Evolutionary conservation across 2,329 filamentous ascomycete genomes (phyloP).

Genomic region (Colletotrichum trifolii): DNA sequence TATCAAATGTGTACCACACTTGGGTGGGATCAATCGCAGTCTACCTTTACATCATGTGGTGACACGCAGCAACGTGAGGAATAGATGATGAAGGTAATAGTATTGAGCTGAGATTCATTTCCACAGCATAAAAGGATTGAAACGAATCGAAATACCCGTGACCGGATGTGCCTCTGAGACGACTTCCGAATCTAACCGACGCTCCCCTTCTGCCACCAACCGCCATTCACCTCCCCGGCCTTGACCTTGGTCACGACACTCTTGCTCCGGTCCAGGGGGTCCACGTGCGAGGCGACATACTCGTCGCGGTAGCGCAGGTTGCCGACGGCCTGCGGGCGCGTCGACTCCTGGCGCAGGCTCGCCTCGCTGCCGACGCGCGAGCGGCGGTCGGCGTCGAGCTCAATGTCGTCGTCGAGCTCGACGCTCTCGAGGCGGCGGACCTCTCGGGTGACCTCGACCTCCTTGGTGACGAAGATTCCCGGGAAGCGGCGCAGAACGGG

Average conservation of each 20-base stretch:
- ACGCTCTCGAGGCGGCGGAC: slow-evolving; percentile 23
- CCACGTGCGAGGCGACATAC: slow-evolving; percentile 17
- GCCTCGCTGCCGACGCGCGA: slow-evolving; percentile 33
- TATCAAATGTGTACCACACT: too few species aligned
- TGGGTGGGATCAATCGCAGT: too few species aligned
- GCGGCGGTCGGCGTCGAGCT: slow-evolving; percentile 21
- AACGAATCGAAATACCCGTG: too few species aligned
- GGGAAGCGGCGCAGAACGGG: slow-evolving; percentile 67
- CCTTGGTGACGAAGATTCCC: slow-evolving; percentile 36
- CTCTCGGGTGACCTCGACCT: slow-evolving; percentile 28
- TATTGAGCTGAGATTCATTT: too few species aligned
- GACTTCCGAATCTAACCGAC: too few species aligned
- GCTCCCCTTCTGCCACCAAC: slow-evolving; percentile 20
- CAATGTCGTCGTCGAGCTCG: slow-evolving; percentile 30
- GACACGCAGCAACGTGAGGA: too few species aligned
- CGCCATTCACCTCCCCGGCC: background rate
- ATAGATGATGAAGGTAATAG: too few species aligned
- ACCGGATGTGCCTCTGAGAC: too few species aligned
- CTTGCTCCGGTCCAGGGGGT: slow-evolving; percentile 23
- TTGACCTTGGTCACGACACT: slow-evolving; percentile 25
- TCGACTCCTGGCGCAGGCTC: slow-evolving; percentile 30
- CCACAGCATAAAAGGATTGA: too few species aligned
- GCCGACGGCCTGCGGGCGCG: background rate
- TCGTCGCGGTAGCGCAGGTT: slow-evolving; percentile 17
- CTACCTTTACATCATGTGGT: too few species aligned